Conservation (phyloP, 2,329 filamentous ascomycete species). For the Phoma herbarum region DNA sequence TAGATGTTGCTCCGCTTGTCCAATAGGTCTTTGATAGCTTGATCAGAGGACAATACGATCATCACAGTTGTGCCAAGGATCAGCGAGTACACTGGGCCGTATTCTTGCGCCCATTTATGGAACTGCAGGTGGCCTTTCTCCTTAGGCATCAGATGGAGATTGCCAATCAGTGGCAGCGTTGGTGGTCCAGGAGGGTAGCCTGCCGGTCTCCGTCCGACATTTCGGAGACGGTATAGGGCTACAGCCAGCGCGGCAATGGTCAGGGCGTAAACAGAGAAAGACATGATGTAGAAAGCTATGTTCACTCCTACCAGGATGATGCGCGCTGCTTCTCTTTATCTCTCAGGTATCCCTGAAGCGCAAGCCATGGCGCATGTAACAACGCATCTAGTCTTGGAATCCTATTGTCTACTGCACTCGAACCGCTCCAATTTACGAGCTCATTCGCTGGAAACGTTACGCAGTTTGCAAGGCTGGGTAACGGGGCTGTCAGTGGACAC, state of each 20-base stretch:
- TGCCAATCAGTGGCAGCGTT: constrained; percentile 61
- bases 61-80: constrained; percentile 60
- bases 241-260: not conserved
- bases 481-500: not conserved
- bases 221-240: not conserved
- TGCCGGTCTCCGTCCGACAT: constrained; percentile 35
- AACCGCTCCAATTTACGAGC: not conserved
- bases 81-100: constrained; percentile 61
- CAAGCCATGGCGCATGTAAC: not conserved
- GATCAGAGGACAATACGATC: constrained; percentile 58
- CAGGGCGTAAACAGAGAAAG: not conserved
- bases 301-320: not conserved
- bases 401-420: not conserved
- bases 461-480: not conserved
- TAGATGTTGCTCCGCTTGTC: constrained; percentile 62
- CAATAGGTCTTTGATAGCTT: constrained; percentile 61
- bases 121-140: constrained; percentile 57
- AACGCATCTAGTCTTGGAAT: not conserved
- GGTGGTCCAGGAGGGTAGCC: constrained; percentile 61
- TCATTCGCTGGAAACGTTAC: not conserved
- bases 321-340: not conserved
- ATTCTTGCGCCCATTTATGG: constrained; percentile 62
- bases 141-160: constrained; percentile 60
- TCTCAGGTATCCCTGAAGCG: not conserved
- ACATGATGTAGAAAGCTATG: not conserved